A percentile compares a stretch with the other conserved stretches of the same genome.
These are phyloP conservation scores for Pseudonectria buxi DNA, from an alignment of 2,329 filamentous ascomycete genomes.

Conservation along the genomic window DNA sequence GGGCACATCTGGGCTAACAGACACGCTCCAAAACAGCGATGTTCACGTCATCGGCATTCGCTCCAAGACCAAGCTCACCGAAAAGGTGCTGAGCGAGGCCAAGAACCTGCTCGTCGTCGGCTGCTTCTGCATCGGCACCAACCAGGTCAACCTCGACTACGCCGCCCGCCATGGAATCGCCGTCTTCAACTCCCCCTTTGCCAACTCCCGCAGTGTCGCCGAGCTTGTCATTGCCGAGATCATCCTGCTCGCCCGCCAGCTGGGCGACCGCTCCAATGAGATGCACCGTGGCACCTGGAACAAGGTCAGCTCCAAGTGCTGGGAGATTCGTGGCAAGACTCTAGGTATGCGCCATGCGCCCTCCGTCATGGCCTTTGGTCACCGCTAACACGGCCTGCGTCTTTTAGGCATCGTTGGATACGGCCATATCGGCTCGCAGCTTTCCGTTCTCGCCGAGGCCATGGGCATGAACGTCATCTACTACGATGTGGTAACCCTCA, in stretches of 20 bases:
- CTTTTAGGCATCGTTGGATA: constrained; percentile 79
- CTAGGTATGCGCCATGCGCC: constrained; percentile 51
- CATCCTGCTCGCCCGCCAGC: constrained; percentile 82
- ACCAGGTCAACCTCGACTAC: constrained; percentile 82
- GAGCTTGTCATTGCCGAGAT: constrained; percentile 94
- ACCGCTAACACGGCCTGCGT: neutral
- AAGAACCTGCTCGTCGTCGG: constrained; percentile 94
- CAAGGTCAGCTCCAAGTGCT: constrained; percentile 93
- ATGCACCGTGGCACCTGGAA: constrained; percentile 96
- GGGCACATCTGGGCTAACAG: constrained; percentile 7
- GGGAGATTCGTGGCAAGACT: constrained; percentile 97
- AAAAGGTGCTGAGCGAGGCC: constrained; percentile 76
- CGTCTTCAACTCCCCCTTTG: constrained; percentile 98
- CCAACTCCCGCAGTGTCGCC: constrained; percentile 93
- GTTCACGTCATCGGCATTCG: constrained; percentile 97
- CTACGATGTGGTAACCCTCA: constrained; percentile 89
- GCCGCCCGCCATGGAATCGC: constrained; percentile 82
- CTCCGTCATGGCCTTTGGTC: neutral
- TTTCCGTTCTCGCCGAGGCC: constrained; percentile 90
- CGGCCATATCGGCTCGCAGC: constrained; percentile 91
- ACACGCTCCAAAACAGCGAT: constrained; percentile 48
- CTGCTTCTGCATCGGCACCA: constrained; percentile 98
- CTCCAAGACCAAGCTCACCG: constrained; percentile 92
- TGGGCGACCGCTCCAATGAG: constrained; percentile 88
- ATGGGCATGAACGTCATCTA: constrained; percentile 99